Evolutionary conservation across 139 green algal genomes (phyloP), one percentile per base, ranked within the genome.

Genomic region (Trebouxia sp.): DNA sequence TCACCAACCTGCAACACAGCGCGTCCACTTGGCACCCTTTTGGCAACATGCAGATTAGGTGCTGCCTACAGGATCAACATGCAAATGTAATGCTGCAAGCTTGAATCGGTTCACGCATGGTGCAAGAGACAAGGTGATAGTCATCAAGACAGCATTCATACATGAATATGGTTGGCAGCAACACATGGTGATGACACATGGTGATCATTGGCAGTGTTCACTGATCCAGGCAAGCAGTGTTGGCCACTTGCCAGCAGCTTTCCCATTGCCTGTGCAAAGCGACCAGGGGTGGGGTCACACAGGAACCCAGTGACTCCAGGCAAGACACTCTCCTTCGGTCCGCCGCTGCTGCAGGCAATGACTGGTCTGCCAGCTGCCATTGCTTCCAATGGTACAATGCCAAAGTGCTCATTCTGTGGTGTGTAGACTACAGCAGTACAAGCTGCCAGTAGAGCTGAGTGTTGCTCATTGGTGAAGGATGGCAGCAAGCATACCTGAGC

Each of bases 361-460:
- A 99, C 97, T 4, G 94, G 92, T 12, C 88, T 82, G 0, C 83
- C 84, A 2, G 91, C 85, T 8, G 94, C 95, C 97, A 98, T 98
- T 24, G 95, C 96, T 82, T 99, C 96, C 43, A 99, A 78, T 6
- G 96, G 96, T 62, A 99, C 97, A 76, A 99, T 99, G 51, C 96
- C 96, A 89, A 99, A 99, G 90, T 99, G 96, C 87, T 99, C 96
- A 65, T 94, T 80, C 80, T 92, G 76, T 0, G 94, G 95, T 1
- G 96, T 99, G 90, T 98, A 99, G 32, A 97, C 43, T 41, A 97
- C 91, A 26, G 85, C 90, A 26, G 74, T 45, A 74, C 82, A 91
- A 0, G 85, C 82, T 0, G 86, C 82, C 50, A 99, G 85, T 82
- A 99, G 88, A 28, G 82, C 42, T 48, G 62, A 56, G 22, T 91